Evolutionary conservation across 352 stramenopile genomes (phyloP).

Genomic region (Pythium rhizo-oryzae): DNA sequence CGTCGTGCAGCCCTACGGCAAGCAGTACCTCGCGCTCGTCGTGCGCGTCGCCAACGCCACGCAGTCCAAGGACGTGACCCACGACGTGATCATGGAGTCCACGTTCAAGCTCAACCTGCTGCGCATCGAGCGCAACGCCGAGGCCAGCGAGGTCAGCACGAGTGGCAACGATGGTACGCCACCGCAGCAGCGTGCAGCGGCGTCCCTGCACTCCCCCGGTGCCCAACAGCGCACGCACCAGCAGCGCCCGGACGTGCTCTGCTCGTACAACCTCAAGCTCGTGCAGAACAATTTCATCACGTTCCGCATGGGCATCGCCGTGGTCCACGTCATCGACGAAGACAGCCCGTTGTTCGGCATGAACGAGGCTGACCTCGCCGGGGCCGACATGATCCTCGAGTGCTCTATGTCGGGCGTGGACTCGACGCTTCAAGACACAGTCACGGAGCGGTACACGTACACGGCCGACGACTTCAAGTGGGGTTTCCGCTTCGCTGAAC

Average conservation of each 20-base stretch:
- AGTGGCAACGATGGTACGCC: conserved; percentile 15
- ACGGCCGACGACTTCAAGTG: conserved; percentile 63
- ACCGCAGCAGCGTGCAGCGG: background rate
- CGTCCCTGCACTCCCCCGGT: no score
- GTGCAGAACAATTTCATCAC: conserved; percentile 87
- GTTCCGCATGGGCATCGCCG: conserved; percentile 80
- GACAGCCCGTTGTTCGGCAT: conserved; percentile 67
- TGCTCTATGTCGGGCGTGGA: conserved; percentile 79
- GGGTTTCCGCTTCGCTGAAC: conserved; percentile 73
- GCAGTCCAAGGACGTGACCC: conserved; percentile 74
- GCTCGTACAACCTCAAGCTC: conserved; percentile 80
- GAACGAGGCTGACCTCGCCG: conserved; percentile 53
- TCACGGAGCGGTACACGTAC: conserved; percentile 83
- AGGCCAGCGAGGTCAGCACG: conserved; percentile 18
- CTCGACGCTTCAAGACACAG: conserved; percentile 81
- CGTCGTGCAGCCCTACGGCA: conserved; percentile 72
- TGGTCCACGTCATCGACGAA: conserved; percentile 81
- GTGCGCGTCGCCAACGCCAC: conserved; percentile 82
- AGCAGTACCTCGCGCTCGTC: conserved; percentile 76
- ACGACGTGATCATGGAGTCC: conserved; percentile 86
- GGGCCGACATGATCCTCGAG: conserved; percentile 78
- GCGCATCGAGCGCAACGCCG: conserved; percentile 60
- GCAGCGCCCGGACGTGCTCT: conserved; percentile 36
- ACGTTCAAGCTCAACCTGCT: conserved; percentile 81
- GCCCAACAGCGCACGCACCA: background rate